A percentile compares a stretch with the other conserved stretches of the same genome.
Evolutionary conservation across 352 stramenopile species (phyloP).

Genomic region (Phytophthora hibernalis): DNA sequence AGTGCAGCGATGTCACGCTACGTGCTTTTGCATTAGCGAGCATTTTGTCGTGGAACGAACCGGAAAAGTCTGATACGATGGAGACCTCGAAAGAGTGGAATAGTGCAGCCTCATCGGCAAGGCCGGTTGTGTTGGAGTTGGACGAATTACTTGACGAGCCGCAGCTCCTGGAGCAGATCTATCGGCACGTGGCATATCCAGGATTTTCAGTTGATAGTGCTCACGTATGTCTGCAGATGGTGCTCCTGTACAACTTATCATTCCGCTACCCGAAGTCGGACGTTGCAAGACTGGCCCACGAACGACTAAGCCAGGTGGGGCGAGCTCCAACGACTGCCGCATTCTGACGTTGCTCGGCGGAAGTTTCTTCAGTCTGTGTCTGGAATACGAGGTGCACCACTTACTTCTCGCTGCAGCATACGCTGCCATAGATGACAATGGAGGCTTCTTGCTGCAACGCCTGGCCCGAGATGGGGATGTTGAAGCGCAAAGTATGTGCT

Average conservation of each 20-base stretch:
- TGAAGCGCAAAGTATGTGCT: slow-evolving; percentile 53
- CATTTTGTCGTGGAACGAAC: slow-evolving; percentile 68
- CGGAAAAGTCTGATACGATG: slow-evolving; percentile 20
- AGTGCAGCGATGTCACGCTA: slow-evolving; percentile 54
- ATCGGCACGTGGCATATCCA: slow-evolving; percentile 51
- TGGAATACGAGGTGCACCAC: slow-evolving; percentile 65
- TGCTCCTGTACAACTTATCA: slow-evolving; percentile 81
- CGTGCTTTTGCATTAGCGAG: slow-evolving; percentile 68
- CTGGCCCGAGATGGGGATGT: slow-evolving; percentile 45
- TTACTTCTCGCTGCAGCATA: slow-evolving; percentile 43
- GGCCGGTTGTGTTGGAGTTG: slow-evolving; percentile 22
- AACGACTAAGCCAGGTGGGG: slow-evolving; percentile 49
- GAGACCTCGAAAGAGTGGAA: slow-evolving; percentile 3
- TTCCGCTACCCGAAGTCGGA: slow-evolving; percentile 70
- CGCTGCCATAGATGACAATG: slow-evolving; percentile 28
- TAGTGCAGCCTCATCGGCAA: slow-evolving; percentile 2
- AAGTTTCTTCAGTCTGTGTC: slow-evolving; percentile 71
- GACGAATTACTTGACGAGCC: slow-evolving; percentile 63
- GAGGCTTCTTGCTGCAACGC: slow-evolving; percentile 40
- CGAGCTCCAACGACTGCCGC: slow-evolving; percentile 15
- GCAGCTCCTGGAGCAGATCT: slow-evolving; percentile 50
- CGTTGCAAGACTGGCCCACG: slow-evolving; percentile 44
- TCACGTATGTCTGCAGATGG: slow-evolving; percentile 67
- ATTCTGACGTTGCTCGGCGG: slow-evolving; percentile 54
- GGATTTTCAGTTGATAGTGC: slow-evolving; percentile 45